Base-by-base conservation (phyloP, 148 eudicot genomes). In the Cornus kousa region DNA sequence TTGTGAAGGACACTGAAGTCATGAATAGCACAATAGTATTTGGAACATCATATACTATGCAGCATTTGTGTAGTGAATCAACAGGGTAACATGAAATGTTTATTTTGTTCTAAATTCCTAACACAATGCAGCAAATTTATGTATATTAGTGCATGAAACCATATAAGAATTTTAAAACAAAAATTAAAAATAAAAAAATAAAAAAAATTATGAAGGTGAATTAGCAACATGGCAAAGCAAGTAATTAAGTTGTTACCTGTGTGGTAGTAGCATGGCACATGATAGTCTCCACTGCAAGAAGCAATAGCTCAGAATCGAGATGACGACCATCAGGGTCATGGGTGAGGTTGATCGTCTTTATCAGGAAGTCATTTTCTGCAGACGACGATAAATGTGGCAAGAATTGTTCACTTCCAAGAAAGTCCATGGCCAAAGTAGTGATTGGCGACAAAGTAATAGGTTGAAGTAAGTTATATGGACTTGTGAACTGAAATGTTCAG, bases 251-350 rank as follows among this genome's bases (percentile, higher is more conserved):
- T 70, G 57, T 23, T 78, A 85, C 89, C 62, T 88, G 78, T 69
- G 86, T 65, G 57, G 72, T 40, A 72, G 82, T 68, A 40, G 91
- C 77, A 33, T 79, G 74, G 70, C 43, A 68, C 85, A 91, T 82
- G 85, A 86, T 83, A 57, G 70, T 76, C 79, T 91, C 92, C 43
- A 86, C 80, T 43, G 86, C 88, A 53, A 78, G 87, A 75, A 93
- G 92, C 83, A 43, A 72, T 70, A 85, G 70, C 82, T 84, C 85
- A 35, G 89, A 78, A 75, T 93, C 92, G 67, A 90, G 81, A 1
- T 39, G 78, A 39, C 82, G 83, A 16, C 85, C 92, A 60, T 88
- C 93, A 14, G 92, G 92, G 74, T 91, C 87, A 80, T 93, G 97
- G 65, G 87, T 85, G 66, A 88, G 84, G 9, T 83, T 77, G 57